Percentiles rank a stretch among this genome's conserved stretches.
phyloP scores from a whole-genome alignment of 2,329 filamentous ascomycete species.

The Aureobasidium melanogenum region DNA sequence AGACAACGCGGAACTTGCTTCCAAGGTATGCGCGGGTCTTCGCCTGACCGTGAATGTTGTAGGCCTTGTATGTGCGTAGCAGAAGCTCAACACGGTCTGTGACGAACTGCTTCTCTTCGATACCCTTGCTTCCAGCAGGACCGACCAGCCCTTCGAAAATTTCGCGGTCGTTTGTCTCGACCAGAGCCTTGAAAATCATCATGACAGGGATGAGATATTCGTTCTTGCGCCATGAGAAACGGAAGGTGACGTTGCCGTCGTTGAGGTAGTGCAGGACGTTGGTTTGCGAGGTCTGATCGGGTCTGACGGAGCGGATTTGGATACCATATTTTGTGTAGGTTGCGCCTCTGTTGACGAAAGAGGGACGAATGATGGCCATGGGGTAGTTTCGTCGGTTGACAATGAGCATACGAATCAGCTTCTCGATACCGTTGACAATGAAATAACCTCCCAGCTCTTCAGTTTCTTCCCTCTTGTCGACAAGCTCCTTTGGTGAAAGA shows the following conservation, averaged over 20 bases:
- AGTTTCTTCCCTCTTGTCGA: conserved; percentile 84
- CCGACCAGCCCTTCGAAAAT: conserved; percentile 93
- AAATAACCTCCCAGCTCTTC: conserved; percentile 97
- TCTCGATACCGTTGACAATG: conserved; percentile 94
- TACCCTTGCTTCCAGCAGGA: conserved; percentile 62
- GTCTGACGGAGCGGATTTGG: conserved; percentile 81
- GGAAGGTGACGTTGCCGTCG: conserved; percentile 92
- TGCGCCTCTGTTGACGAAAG: conserved; percentile 78
- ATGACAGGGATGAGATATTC: conserved; percentile 93
- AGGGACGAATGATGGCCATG: conserved; percentile 84
- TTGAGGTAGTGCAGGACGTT: conserved; percentile 93
- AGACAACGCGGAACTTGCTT: conserved; percentile 79
- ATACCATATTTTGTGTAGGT: conserved; percentile 87
- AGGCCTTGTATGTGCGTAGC: conserved; percentile 86
- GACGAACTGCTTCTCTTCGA: conserved; percentile 78
- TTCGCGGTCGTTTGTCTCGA: conserved; percentile 93
- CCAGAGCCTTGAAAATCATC: conserved; percentile 92
- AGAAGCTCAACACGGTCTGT: conserved; percentile 90
- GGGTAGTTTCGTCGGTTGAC: conserved; percentile 89
- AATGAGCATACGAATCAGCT: conserved; percentile 86
- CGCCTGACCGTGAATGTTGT: conserved; percentile 70
- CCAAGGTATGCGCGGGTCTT: conserved; percentile 83
- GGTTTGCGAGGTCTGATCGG: conserved; percentile 96
- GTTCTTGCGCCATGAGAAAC: conserved; percentile 96
- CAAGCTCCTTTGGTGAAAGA: conserved; percentile 71